phyloP scores from a whole-genome alignment of 768 basidiomycete species.

The Boletus vinaceobasis region DNA sequence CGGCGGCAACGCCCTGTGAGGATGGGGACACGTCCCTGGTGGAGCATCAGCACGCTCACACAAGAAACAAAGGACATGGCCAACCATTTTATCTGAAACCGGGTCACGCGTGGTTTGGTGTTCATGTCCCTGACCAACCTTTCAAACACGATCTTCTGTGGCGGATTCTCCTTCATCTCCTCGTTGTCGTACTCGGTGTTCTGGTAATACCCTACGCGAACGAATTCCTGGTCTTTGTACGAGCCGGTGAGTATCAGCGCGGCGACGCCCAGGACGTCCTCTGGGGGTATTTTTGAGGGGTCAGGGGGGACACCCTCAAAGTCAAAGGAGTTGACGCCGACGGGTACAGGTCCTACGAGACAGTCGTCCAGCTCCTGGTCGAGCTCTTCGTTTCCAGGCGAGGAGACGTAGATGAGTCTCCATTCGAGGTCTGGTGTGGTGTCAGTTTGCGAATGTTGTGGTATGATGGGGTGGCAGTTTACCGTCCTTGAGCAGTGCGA shows the following conservation, averaged over 20 bases:
- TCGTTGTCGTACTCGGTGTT: conserved; percentile 98
- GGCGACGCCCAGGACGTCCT: conserved; percentile 93
- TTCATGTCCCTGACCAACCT: conserved; percentile 83
- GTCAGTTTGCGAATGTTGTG: background rate
- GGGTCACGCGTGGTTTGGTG: conserved; percentile 88
- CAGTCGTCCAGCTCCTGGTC: conserved; percentile 99
- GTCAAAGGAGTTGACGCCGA: conserved; percentile 96
- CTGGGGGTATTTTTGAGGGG: conserved; percentile 77
- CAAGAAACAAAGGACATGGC: conserved; percentile 21
- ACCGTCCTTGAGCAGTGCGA: conserved; percentile 89
- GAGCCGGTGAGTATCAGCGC: conserved; percentile 96
- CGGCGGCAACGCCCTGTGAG: conserved; percentile 41
- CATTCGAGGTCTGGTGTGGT: conserved; percentile 82
- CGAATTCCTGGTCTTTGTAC: conserved; percentile 96
- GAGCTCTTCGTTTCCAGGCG: conserved; percentile 83
- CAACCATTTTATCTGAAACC: conserved; percentile 86
- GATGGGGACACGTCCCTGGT: conserved; percentile 64
- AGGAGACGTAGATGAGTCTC: conserved; percentile 96
- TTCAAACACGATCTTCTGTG: conserved; percentile 69
- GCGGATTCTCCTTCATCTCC: conserved; percentile 77
- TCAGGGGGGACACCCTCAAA: conserved; percentile 88
- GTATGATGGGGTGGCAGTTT: conserved; percentile 10
- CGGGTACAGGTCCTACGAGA: conserved; percentile 94
- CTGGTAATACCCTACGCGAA: conserved; percentile 99
- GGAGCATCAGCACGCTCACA: background rate